Percentiles rank a stretch among this genome's conserved stretches.
phyloP scores from a whole-genome alignment of 192 early-diverging fungal genomes.

The Obelidium mucronatum region DNA sequence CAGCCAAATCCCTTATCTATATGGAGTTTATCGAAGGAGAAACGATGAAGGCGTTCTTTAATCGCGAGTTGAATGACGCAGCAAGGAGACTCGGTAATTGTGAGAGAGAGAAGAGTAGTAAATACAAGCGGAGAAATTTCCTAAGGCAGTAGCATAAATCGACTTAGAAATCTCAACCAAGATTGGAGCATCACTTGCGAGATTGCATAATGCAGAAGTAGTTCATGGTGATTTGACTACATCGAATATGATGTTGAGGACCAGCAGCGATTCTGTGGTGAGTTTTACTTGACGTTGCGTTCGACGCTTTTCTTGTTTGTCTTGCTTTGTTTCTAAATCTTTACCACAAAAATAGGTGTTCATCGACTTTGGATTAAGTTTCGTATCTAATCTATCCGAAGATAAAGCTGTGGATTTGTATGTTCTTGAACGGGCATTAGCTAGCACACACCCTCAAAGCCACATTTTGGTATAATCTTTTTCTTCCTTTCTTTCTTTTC shows the following conservation, averaged over 20 bases:
- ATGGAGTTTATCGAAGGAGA: slow-evolving; percentile 88
- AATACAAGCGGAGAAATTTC: too few relatives aligned
- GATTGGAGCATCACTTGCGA: slow-evolving; percentile 68
- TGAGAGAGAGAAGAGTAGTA: background rate
- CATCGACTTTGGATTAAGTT: slow-evolving; percentile 98
- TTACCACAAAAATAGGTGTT: slow-evolving; percentile 64
- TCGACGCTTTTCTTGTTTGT: background rate
- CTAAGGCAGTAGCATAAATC: too few relatives aligned
- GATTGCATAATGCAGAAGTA: slow-evolving; percentile 85
- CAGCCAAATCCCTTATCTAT: slow-evolving; percentile 74
- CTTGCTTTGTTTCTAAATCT: background rate
- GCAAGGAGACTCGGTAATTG: slow-evolving; percentile 12
- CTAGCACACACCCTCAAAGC: slow-evolving; percentile 88
- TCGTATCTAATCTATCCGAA: slow-evolving; percentile 81
- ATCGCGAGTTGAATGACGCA: slow-evolving; percentile 21
- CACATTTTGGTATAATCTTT: background rate
- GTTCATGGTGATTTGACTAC: slow-evolving; percentile 98
- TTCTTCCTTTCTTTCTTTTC: slow-evolving; percentile 1
- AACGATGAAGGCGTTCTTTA: slow-evolving; percentile 68
- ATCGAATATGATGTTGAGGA: slow-evolving; percentile 86
- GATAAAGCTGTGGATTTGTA: slow-evolving; percentile 99
- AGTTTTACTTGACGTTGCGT: background rate
- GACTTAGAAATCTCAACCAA: slow-evolving; percentile 16
- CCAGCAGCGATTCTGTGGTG: slow-evolving; percentile 59
- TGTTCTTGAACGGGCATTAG: slow-evolving; percentile 93